Conservation (phyloP, 2,329 filamentous ascomycete species). For the Penicillium sp. region DNA sequence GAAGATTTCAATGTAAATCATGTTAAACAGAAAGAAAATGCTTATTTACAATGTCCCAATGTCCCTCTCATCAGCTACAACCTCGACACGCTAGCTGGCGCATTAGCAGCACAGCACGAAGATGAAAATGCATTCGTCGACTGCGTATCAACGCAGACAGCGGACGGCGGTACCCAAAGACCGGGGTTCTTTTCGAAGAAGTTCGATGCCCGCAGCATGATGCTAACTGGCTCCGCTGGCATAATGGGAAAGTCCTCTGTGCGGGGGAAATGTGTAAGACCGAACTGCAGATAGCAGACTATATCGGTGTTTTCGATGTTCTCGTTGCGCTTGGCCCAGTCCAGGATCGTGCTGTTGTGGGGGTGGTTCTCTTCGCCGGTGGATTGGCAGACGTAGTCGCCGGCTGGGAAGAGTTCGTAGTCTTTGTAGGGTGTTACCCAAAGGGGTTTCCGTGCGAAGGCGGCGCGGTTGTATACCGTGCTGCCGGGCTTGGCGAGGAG, state of each 20-base stretch:
- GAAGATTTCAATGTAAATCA: background rate
- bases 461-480: constrained; percentile 54
- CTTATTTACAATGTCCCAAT: constrained; percentile 13
- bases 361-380: constrained; percentile 35
- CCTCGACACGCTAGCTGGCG: constrained; percentile 15
- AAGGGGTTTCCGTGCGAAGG: constrained; percentile 55
- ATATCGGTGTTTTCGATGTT: constrained; percentile 53
- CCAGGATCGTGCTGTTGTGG: constrained; percentile 43
- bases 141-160: constrained; percentile 27
- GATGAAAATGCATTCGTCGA: constrained; percentile 25
- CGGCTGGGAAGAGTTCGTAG: constrained; percentile 56
- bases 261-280: constrained; percentile 50
- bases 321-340: constrained; percentile 44
- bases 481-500: constrained; percentile 49
- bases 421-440: constrained; percentile 56
- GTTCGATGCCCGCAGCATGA: constrained; percentile 55
- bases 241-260: constrained; percentile 56
- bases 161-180: constrained; percentile 50
- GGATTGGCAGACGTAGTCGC: constrained; percentile 58
- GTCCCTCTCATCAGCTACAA: constrained; percentile 9
- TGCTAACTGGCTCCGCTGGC: constrained; percentile 54
- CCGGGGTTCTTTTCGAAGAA: constrained; percentile 57
- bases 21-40: background rate
- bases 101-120: constrained; percentile 20
- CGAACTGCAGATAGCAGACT: constrained; percentile 55